Base-by-base conservation (phyloP, 768 basidiomycete genomes). In the Tephrocybe sp. region DNA sequence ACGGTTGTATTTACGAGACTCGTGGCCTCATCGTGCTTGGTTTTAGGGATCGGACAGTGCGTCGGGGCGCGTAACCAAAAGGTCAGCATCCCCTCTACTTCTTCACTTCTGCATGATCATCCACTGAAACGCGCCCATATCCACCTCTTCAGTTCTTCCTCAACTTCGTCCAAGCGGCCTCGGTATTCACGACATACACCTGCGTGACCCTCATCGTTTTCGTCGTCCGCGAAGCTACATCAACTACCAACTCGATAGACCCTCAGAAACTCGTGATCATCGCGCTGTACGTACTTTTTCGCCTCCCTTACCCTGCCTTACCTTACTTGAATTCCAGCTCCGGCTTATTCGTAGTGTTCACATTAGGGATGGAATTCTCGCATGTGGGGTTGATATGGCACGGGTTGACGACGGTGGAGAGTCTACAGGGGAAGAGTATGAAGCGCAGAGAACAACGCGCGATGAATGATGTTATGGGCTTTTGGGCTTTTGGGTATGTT, bases 11-110 rank as follows among this genome's bases (percentile, higher is more conserved):
- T 34, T 8, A 34, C 33, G 35, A 11, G 17, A 36, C 4, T 36
- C 17, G 4, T 36, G 26, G 7, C n/a, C n/a, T 26, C 26, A 26
- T 36, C 65, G 52, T 46, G 41, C 59, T 20, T 34, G 17, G 12
- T 4, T 20, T 19, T 30, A 83, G 89, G 93, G 94, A 85, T 98
- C 46, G 94, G 94, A 10, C 90, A 93, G 61, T 98, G 94, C 57
- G 91, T 97, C 16, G 94, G 94, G 10, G 94, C 92, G 45, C 80
- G 82, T 34, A 98, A 98, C 63, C 89, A 95, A 58, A 93, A 92
- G 69, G 90, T 87, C 51, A 16, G 49, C 12, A 51, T 14, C 23
- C 38, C 35, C 39, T 6, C 34, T 17, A 1, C 36, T 6, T 17
- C 2, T 34, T 33, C 23, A 33, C 32, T 32, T 43, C 19, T 4